Evolutionary conservation across 768 basidiomycete genomes (phyloP).

Genomic region (Mycena haematopus): DNA sequence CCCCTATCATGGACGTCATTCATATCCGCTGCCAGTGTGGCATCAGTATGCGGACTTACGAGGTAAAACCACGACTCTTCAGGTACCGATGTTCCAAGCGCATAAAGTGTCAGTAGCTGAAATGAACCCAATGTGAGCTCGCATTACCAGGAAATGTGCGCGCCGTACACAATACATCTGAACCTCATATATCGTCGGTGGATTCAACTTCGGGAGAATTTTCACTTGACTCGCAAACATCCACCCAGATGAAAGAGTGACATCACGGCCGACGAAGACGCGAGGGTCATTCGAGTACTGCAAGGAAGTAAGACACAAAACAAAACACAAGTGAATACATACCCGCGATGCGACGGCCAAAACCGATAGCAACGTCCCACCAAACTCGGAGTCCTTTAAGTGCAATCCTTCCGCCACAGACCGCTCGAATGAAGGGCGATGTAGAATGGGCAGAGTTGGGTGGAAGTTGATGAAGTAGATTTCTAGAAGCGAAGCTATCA

Average conservation of each 20-base stretch:
- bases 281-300: conserved; percentile 45
- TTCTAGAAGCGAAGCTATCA: conserved; percentile 56
- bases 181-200: conserved; percentile 64
- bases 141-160: conserved; percentile 26
- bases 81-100: conserved; percentile 51
- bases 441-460: conserved; percentile 60
- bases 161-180: conserved; percentile 46
- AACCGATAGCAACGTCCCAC: conserved; percentile 62
- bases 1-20: not conserved
- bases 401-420: conserved; percentile 55
- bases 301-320: too few species aligned
- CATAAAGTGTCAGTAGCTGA: conserved; percentile 39
- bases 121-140: conserved; percentile 5
- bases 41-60: not conserved
- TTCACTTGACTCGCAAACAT: conserved; percentile 67
- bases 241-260: conserved; percentile 59
- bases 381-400: conserved; percentile 56
- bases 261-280: conserved; percentile 41
- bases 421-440: conserved; percentile 66
- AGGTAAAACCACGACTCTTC: conserved; percentile 62
- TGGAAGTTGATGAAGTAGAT: conserved; percentile 66
- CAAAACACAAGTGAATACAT: conserved; percentile 39
- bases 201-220: conserved; percentile 60
- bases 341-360: conserved; percentile 62
- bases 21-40: too few species aligned